Evolutionary conservation across 2,329 filamentous ascomycete species (phyloP).

Genomic region (Rhynchosporium secalis): DNA sequence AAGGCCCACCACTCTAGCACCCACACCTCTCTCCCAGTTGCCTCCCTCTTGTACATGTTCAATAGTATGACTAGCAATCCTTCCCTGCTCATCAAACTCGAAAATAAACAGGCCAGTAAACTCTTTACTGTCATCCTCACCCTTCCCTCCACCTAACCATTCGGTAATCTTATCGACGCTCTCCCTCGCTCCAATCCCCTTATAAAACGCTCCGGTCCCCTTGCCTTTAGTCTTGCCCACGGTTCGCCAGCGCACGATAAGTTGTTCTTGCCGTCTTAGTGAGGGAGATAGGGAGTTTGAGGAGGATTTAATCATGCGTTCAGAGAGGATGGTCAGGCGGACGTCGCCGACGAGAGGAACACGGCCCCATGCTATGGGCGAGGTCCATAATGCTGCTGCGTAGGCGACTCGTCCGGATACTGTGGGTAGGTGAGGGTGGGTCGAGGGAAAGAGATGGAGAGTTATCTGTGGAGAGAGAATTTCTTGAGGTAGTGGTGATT

Average conservation of each 20-base stretch:
- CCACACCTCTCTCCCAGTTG: conserved; percentile 78
- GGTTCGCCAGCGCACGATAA: conserved; percentile 89
- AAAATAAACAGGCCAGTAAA: conserved; percentile 95
- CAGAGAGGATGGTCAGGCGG: conserved; percentile 80
- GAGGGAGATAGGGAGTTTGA: conserved; percentile 39
- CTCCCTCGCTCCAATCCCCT: conserved; percentile 45
- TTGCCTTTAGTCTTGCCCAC: conserved; percentile 49
- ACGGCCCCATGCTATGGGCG: conserved; percentile 92
- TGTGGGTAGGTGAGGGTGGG: conserved; percentile 85
- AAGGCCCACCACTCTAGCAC: conserved; percentile 81
- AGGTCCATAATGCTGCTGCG: conserved; percentile 91
- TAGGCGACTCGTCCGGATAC: conserved; percentile 90
- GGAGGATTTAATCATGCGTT: conserved; percentile 66
- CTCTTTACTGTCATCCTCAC: conserved; percentile 65
- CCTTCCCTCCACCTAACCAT: conserved; percentile 47
- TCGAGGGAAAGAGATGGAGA: conserved; percentile 70
- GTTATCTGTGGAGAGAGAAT: conserved; percentile 75
- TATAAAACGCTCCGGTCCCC: conserved; percentile 46
- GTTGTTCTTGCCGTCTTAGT: conserved; percentile 62
- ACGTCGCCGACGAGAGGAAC: conserved; percentile 91
- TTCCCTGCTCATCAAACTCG: conserved; percentile 85
- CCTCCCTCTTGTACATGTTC: conserved; percentile 86
- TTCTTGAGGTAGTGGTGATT: conserved; percentile 68
- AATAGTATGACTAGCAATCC: conserved; percentile 85
- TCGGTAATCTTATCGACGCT: conserved; percentile 55